Evolutionary conservation across 2,329 filamentous ascomycete species (phyloP).

Genomic region (Talaromyces sp.): DNA sequence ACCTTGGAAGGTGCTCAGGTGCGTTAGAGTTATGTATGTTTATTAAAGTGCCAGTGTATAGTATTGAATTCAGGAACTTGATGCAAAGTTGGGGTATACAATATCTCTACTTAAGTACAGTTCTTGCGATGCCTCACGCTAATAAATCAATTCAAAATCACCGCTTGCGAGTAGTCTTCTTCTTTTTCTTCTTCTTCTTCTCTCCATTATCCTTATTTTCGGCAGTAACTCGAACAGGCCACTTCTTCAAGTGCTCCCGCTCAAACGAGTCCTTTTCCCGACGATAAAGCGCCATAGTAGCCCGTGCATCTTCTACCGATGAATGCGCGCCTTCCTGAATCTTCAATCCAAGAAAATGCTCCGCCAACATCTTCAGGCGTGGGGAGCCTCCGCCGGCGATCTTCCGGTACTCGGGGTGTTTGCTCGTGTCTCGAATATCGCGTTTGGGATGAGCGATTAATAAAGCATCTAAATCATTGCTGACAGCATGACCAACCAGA

Average conservation of each 20-base stretch:
- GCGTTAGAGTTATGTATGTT: no score
- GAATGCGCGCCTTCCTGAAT: constrained; percentile 65
- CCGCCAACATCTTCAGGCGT: constrained; percentile 60
- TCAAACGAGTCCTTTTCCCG: constrained; percentile 85
- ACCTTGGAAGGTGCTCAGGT: no score
- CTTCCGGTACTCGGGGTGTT: constrained; percentile 73
- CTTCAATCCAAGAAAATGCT: constrained; percentile 59
- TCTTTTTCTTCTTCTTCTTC: constrained; percentile 53
- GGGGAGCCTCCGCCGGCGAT: constrained; percentile 50
- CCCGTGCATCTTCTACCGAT: constrained; percentile 76
- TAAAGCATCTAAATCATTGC: constrained; percentile 74
- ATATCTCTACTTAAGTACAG: constrained; percentile 15
- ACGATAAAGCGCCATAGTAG: constrained; percentile 86
- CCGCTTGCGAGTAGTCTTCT: constrained; percentile 49
- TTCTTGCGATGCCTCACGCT: constrained; percentile 3
- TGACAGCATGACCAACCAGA: constrained; percentile 80
- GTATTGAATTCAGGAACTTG: constrained; percentile 9
- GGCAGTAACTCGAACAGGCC: constrained; percentile 48
- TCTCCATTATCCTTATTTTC: constrained; percentile 38
- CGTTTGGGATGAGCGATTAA: constrained; percentile 75
- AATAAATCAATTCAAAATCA: constrained; percentile 24
- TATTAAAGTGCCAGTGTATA: no score
- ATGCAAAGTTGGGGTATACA: constrained; percentile 28
- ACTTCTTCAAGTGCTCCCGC: constrained; percentile 72
- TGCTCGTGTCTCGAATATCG: constrained; percentile 83